Conservation (phyloP, 768 basidiomycete genomes). For the Pholiota microspora region DNA sequence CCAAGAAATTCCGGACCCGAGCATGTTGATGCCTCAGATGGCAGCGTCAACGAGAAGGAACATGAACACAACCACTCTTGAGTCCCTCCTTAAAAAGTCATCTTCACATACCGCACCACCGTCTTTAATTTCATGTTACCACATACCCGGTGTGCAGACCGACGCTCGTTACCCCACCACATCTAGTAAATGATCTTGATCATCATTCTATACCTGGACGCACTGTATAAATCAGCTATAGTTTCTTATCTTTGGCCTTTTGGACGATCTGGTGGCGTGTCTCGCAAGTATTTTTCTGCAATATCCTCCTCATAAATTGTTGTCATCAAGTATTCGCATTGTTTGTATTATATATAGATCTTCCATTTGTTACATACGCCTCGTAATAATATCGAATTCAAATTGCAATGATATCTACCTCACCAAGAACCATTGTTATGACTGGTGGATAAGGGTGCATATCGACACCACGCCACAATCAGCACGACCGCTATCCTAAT, state of each 20-base stretch:
- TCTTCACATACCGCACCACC: background rate
- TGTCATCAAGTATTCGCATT: background rate
- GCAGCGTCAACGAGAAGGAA: slow-evolving; percentile 2
- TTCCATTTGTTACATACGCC: background rate
- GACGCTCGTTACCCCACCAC: too few species aligned
- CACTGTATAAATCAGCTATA: background rate
- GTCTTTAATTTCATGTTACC: background rate
- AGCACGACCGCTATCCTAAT: too few species aligned
- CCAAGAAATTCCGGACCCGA: background rate
- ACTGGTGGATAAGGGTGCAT: too few species aligned
- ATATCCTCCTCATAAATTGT: background rate
- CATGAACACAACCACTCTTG: background rate
- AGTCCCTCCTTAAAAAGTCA: background rate
- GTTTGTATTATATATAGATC: background rate
- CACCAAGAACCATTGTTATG: too few species aligned
- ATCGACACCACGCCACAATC: too few species aligned
- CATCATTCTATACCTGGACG: background rate
- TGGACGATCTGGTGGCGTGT: background rate
- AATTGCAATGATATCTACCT: background rate
- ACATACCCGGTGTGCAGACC: background rate
- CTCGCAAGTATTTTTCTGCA: background rate
- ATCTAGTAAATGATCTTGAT: background rate
- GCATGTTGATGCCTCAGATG: background rate
- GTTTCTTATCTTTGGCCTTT: background rate
- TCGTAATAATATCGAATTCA: background rate